Percentiles rank a stretch among this genome's conserved stretches.
Conservation (phyloP, 768 basidiomycete genomes). For the Artomyces pyxidatus region DNA sequence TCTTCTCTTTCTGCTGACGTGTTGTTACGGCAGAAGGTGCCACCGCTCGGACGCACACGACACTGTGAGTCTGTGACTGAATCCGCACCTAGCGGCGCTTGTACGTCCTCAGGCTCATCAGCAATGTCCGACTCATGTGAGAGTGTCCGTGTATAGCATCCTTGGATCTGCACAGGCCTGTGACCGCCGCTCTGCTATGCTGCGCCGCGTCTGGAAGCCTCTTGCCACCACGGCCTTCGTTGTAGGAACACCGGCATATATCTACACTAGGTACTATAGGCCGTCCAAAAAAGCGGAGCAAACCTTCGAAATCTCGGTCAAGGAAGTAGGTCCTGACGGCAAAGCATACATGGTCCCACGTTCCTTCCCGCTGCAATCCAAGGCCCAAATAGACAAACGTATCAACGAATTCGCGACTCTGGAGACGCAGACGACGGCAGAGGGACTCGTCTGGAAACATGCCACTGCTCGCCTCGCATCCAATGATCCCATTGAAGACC, state of each 20-base stretch:
- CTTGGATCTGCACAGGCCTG: too few species aligned
- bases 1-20: too few species aligned
- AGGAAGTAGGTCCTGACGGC: conserved; percentile 49
- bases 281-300: conserved; percentile 21
- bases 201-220: conserved; percentile 63
- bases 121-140: too few species aligned
- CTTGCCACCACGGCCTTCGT: conserved; percentile 44
- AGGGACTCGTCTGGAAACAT: conserved; percentile 62
- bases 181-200: conserved; percentile 45
- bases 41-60: too few species aligned
- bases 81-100: too few species aligned
- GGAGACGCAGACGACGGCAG: conserved; percentile 38
- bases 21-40: too few species aligned
- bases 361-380: conserved; percentile 47
- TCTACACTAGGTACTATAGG: conserved; percentile 40
- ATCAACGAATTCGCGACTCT: conserved; percentile 46
- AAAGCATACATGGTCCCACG: conserved; percentile 45
- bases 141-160: too few species aligned
- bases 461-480: conserved; percentile 74
- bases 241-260: conserved; percentile 51
- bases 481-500: conserved; percentile 91
- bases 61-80: too few species aligned
- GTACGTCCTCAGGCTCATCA: too few species aligned
- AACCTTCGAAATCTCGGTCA: conserved; percentile 54
- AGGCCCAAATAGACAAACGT: conserved; percentile 45